phyloP scores from a whole-genome alignment of 139 green algal genomes.

The Tetraselmis chui region DNA sequence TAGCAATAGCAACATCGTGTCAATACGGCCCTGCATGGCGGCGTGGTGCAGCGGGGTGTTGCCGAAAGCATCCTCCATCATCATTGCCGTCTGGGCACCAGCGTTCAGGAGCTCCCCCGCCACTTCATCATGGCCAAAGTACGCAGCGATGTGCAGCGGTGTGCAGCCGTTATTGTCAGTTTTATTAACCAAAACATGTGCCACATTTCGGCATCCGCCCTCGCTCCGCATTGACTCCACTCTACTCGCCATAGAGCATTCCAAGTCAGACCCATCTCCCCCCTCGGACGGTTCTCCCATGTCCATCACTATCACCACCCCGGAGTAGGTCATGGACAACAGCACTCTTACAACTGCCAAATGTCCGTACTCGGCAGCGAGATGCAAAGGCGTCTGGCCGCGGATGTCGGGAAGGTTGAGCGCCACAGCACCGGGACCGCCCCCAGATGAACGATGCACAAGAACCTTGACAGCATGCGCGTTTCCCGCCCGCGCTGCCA shows the following conservation, averaged over 20 bases:
- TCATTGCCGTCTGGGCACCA: not conserved
- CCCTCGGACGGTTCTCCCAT: too few species aligned
- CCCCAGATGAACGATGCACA: not conserved
- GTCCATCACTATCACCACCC: not conserved
- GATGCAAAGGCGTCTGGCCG: not conserved
- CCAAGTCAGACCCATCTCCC: too few species aligned
- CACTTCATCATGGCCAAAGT: not conserved
- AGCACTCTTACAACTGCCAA: not conserved
- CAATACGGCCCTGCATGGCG: not conserved
- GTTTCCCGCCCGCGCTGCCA: not conserved
- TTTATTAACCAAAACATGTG: not conserved
- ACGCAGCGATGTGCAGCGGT: not conserved
- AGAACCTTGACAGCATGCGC: not conserved
- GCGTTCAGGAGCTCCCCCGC: not conserved
- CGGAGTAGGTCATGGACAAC: not conserved
- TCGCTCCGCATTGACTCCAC: not conserved
- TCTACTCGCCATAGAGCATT: not conserved
- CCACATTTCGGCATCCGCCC: not conserved
- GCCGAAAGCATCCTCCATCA: not conserved
- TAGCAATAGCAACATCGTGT: not conserved
- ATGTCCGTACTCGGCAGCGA: not conserved
- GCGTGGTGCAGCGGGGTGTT: not conserved
- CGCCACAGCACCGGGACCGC: not conserved
- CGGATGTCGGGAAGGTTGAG: not conserved
- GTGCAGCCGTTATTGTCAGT: not conserved